Conservation (phyloP, 2,329 filamentous ascomycete genomes). For the Cylindrodendrum hubeiense region DNA sequence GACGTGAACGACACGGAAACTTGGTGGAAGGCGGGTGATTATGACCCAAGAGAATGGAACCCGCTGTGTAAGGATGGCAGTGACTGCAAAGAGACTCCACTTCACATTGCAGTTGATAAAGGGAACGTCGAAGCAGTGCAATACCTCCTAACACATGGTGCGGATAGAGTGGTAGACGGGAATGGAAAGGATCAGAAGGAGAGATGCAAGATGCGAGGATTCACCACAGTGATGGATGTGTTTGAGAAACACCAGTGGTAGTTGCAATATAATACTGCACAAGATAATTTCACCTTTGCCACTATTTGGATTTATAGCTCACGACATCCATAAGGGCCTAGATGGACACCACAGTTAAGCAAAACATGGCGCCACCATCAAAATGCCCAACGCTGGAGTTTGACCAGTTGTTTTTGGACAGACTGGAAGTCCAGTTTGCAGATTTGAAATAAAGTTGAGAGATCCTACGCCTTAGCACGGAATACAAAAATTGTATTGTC, state of each 20-base stretch:
- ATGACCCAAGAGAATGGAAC: conserved; percentile 25
- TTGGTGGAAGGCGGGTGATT: conserved; percentile 24
- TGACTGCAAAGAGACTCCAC: conserved; percentile 15
- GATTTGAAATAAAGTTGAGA: too few relatives aligned
- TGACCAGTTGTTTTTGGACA: too few relatives aligned
- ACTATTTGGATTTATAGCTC: too few relatives aligned
- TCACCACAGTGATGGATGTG: neutral
- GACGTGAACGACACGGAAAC: conserved; percentile 17
- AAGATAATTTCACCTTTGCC: too few relatives aligned
- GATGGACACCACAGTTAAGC: too few relatives aligned
- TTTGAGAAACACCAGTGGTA: neutral
- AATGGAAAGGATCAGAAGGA: conserved; percentile 8
- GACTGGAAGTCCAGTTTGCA: too few relatives aligned
- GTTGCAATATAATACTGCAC: too few relatives aligned
- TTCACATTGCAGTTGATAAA: conserved; percentile 23
- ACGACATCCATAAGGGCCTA: too few relatives aligned
- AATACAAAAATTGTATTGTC: too few relatives aligned
- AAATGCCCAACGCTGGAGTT: too few relatives aligned
- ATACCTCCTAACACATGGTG: conserved; percentile 22
- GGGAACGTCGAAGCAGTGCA: conserved; percentile 6
- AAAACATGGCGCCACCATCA: too few relatives aligned
- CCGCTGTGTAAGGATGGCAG: conserved; percentile 14
- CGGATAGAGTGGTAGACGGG: conserved; percentile 1
- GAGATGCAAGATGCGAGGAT: conserved; percentile 10
- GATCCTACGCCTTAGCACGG: too few relatives aligned